phyloP scores from a whole-genome alignment of 106 monocot genomes.

The Platanthera zijinensis region DNA sequence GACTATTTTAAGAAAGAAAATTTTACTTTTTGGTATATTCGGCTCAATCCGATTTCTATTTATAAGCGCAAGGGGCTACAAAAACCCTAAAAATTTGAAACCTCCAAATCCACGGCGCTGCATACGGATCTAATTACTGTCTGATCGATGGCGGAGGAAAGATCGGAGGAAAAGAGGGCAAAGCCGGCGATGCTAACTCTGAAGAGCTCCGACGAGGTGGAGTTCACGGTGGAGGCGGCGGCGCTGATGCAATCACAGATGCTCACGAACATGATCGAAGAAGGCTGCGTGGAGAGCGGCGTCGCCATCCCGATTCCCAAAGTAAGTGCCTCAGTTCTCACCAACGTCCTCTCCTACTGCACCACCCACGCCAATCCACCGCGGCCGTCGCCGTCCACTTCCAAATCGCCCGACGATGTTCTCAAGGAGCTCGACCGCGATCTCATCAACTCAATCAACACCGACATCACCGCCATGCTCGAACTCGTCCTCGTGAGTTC shows the following conservation, averaged over 20 bases:
- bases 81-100: no score
- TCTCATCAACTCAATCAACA: not conserved
- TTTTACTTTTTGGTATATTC: no score
- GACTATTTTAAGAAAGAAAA: no score
- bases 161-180: no score
- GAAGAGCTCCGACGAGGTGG: not conserved
- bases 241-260: not conserved
- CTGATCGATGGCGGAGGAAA: no score
- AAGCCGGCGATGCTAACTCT: not conserved
- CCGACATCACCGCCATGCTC: not conserved
- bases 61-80: no score
- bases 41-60: no score
- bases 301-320: conserved; percentile 1
- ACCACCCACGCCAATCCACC: not conserved
- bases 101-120: no score
- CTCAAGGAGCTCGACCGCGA: not conserved
- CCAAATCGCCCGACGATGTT: no score
- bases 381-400: not conserved
- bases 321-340: not conserved
- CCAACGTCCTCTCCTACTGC: not conserved
- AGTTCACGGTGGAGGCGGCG: not conserved
- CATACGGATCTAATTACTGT: no score
- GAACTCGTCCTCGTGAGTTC: not conserved
- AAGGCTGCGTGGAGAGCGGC: not conserved
- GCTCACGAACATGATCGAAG: not conserved